These are phyloP conservation scores for Guillardia theta DNA, from an alignment of 78 protist species.

Conservation along the genomic window DNA sequence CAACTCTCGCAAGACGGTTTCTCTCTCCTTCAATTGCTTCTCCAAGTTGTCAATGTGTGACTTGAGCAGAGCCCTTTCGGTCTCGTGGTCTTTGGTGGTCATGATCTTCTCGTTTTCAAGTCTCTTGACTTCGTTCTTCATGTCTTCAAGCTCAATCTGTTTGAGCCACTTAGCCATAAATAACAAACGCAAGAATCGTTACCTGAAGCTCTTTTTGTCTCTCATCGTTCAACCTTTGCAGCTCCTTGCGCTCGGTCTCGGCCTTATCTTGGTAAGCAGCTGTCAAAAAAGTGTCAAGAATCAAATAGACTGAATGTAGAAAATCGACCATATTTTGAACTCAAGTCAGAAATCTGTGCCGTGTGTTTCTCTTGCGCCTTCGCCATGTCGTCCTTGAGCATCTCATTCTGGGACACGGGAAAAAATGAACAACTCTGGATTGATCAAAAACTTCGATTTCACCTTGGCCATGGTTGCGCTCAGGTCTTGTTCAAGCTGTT, in stretches of 20 bases:
- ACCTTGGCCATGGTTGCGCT: not conserved
- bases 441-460: too few relatives aligned
- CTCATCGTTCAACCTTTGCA: not conserved
- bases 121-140: not conserved
- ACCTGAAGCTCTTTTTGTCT: not conserved
- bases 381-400: not conserved
- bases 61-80: not conserved
- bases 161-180: not conserved
- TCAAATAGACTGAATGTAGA: too few relatives aligned
- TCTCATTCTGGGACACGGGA: not conserved
- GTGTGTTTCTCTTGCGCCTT: not conserved
- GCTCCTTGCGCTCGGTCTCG: not conserved
- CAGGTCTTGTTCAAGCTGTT: not conserved
- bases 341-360: too few relatives aligned
- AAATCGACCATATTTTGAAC: too few relatives aligned
- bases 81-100: not conserved
- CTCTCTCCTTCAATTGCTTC: slow-evolving; percentile 26
- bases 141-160: not conserved
- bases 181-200: not conserved
- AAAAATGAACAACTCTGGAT: too few relatives aligned
- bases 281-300: too few relatives aligned
- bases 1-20: not conserved
- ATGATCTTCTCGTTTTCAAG: not conserved
- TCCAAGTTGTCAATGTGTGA: not conserved
- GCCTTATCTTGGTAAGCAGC: too few relatives aligned